These are phyloP conservation scores for Leishmania amazonensis DNA, from an alignment of 208 protist genomes.

Conservation along the genomic window DNA sequence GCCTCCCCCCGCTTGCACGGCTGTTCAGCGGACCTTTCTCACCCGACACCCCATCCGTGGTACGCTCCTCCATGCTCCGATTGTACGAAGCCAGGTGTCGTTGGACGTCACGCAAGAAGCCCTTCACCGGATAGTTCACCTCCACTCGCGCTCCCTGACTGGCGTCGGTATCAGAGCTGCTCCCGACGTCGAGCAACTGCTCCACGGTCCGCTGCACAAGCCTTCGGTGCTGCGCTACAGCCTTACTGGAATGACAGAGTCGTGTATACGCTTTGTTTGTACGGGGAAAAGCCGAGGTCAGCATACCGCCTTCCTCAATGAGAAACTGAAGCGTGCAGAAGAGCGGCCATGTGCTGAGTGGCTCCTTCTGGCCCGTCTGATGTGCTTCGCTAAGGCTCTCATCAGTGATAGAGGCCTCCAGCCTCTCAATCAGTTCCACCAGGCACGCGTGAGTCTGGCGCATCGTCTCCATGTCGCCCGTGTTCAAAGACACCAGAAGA, in stretches of 20 bases:
- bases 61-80: constrained; percentile 33
- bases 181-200: constrained; percentile 1
- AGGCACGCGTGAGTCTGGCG: constrained; percentile 50
- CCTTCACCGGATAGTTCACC: constrained; percentile 31
- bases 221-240: constrained; percentile 53
- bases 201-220: constrained; percentile 50
- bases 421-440: constrained; percentile 50
- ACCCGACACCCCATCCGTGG: constrained; percentile 36
- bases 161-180: not conserved
- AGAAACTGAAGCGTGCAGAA: constrained; percentile 69
- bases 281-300: constrained; percentile 63
- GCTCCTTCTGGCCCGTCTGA: constrained; percentile 5
- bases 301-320: constrained; percentile 65
- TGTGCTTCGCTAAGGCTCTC: constrained; percentile 13
- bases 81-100: constrained; percentile 50
- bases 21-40: constrained; percentile 46
- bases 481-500: constrained; percentile 52
- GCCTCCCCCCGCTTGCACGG: constrained; percentile 50
- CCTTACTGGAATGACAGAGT: constrained; percentile 25
- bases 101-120: constrained; percentile 66
- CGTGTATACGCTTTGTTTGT: constrained; percentile 37
- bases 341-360: constrained; percentile 69
- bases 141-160: constrained; percentile 1
- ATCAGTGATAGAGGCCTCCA: constrained; percentile 50
- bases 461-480: constrained; percentile 45